Evolutionary conservation across 2,329 filamentous ascomycete species (phyloP).

Genomic region (Sporothrix brasiliensis): DNA sequence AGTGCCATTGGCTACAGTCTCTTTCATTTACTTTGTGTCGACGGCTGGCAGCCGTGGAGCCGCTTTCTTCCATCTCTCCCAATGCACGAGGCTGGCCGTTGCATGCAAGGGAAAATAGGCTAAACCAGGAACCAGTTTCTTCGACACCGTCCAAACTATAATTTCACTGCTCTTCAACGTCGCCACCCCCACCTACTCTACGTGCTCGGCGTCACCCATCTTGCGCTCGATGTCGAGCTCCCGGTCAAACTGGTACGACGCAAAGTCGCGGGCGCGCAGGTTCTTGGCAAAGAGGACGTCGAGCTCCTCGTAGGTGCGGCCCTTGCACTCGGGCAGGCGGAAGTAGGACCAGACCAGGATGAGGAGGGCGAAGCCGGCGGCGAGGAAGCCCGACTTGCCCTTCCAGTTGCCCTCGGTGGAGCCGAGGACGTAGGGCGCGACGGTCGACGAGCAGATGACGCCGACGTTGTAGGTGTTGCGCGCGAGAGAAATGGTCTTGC

Average conservation of each 20-base stretch:
- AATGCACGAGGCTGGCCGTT: neutral
- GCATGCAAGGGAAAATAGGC: neutral
- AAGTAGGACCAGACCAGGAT: conserved; percentile 51
- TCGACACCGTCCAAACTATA: too few relatives aligned
- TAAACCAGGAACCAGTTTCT: neutral
- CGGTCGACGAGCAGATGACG: conserved; percentile 48
- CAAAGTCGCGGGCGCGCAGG: conserved; percentile 6
- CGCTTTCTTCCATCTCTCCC: neutral
- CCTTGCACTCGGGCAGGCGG: conserved; percentile 51
- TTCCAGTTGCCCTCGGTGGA: conserved; percentile 45
- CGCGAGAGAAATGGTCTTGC: conserved; percentile 52
- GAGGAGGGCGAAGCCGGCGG: conserved; percentile 48
- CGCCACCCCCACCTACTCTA: neutral
- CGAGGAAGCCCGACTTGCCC: conserved; percentile 51
- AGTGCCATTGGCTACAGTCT: neutral
- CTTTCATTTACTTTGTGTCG: neutral
- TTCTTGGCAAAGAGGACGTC: conserved; percentile 25
- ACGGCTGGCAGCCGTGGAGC: conserved; percentile 6
- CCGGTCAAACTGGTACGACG: neutral
- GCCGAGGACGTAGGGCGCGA: conserved; percentile 47
- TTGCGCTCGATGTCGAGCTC: conserved; percentile 13
- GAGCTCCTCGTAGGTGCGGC: conserved; percentile 23
- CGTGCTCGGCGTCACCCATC: neutral
- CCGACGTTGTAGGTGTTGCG: conserved; percentile 51
- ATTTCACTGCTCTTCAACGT: too few relatives aligned